phyloP scores from a whole-genome alignment of 768 basidiomycete species.

The Mycena sanguinolenta region DNA sequence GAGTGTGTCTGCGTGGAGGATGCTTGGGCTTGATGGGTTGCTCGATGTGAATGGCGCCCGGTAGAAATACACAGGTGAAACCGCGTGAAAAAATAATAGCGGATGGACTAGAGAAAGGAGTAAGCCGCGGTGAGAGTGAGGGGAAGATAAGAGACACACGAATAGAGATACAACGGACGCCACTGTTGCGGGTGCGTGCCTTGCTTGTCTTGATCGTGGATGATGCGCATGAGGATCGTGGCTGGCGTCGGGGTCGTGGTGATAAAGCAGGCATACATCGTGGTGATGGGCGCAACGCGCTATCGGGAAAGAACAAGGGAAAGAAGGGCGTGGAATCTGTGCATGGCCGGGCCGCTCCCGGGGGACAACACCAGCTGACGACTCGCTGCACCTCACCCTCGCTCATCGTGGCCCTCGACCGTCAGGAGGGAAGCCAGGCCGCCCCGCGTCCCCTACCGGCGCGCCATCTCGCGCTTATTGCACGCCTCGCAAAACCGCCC shows the following conservation, averaged over 20 bases:
- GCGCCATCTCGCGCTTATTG: constrained; percentile 36
- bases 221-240: constrained; percentile 4
- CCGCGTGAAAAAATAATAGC: constrained; percentile 12
- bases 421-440: neutral
- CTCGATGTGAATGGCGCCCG: neutral
- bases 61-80: neutral
- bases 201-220: constrained; percentile 5
- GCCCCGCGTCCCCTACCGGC: constrained; percentile 24
- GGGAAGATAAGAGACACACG: constrained; percentile 4
- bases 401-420: neutral
- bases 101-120: neutral
- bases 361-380: neutral
- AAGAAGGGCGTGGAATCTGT: neutral
- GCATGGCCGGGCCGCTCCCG: neutral
- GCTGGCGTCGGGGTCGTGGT: constrained; percentile 1
- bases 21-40: too few species aligned
- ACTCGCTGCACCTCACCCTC: neutral
- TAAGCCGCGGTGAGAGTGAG: neutral
- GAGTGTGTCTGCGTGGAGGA: neutral
- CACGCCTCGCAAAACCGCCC: constrained; percentile 40
- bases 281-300: constrained; percentile 9
- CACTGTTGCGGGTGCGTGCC: constrained; percentile 22
- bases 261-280: neutral
- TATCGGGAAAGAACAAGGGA: neutral
- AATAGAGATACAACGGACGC: constrained; percentile 30